phyloP scores from a whole-genome alignment of 176 grass and related monocot genomes.

The Aegilops bicornis region DNA sequence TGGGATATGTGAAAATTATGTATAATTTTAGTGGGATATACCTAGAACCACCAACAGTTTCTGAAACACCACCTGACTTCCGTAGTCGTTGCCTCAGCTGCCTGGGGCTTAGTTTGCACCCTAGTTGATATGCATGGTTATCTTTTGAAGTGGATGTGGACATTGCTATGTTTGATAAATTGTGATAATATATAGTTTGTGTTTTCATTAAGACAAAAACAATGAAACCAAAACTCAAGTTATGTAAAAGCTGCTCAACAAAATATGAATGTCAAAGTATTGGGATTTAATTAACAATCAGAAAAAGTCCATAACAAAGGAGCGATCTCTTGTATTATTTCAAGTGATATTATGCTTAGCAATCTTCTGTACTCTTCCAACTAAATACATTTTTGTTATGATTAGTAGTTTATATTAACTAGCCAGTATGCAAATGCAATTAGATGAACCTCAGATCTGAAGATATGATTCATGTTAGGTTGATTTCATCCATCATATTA shows the following conservation, averaged over 20 bases:
- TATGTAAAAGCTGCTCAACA: not conserved
- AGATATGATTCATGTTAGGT: not conserved
- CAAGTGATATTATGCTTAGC: not conserved
- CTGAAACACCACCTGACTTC: not conserved
- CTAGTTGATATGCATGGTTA: not conserved
- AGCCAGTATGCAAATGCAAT: not conserved
- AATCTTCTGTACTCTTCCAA: not conserved
- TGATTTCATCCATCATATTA: not conserved
- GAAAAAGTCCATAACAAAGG: not conserved
- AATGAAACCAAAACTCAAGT: not conserved
- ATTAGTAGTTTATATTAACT: not conserved
- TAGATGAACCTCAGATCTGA: not conserved
- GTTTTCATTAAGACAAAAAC: not conserved
- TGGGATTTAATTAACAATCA: not conserved
- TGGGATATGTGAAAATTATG: not conserved
- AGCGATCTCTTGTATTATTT: not conserved
- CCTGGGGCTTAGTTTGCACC: not conserved
- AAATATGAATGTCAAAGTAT: not conserved
- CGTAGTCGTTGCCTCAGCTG: not conserved
- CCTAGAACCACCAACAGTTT: not conserved
- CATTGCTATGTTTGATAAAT: not conserved
- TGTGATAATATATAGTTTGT: not conserved
- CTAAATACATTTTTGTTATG: not conserved
- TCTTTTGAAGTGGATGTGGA: not conserved
- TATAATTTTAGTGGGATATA: not conserved